Base-by-base conservation (phyloP, 257 asterid genomes). In the Solanum dulcamara region DNA sequence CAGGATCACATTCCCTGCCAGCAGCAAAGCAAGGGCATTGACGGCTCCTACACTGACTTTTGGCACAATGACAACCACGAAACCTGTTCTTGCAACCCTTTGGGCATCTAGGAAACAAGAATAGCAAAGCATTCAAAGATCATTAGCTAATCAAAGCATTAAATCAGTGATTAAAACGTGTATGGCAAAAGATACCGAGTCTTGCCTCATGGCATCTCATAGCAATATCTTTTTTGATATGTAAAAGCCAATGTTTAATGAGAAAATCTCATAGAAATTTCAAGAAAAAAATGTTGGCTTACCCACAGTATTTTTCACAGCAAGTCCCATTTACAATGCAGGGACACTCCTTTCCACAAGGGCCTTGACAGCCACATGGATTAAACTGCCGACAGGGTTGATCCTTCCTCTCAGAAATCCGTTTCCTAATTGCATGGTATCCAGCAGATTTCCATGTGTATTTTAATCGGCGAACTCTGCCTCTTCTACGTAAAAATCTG, bases 21-120 rank as follows among this genome's bases (percentile, higher is more conserved):
- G 98, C 98, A 88, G 99, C 99, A 92, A 95, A 97, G 86, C 99
- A 97, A 17, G 99, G 99, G 84, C 99, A 97, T 84, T 94, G 97
- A 84, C 98, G 98, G 88, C 98, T 95, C 86, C 98, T 93, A 83
- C 99, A 97, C 91, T 97, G 98, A 91, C 98, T 95, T 91, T 97
- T 97, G 81, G 99, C 98, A 86, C 99, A 97, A 85, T 97, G 99
- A 89, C 99, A 97, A 75, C 99, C 99, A 88, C 98, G 93, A 88
- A 95, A 97, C 66, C 98, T 92, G 85, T 95, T 94, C 91, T 92
- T 95, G 94, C 99, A 97, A 88, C 88, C 94, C 93, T 93, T 95
- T 85, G 98, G 93, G 87, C 99, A 97, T 86, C 99, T 97, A 89
- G 88, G 70, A 86, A 53, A 32, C 60, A 85, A 79, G 85, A 83